Evolutionary conservation across 345 rosid species (phyloP).

Genomic region (Salix brachista): DNA sequence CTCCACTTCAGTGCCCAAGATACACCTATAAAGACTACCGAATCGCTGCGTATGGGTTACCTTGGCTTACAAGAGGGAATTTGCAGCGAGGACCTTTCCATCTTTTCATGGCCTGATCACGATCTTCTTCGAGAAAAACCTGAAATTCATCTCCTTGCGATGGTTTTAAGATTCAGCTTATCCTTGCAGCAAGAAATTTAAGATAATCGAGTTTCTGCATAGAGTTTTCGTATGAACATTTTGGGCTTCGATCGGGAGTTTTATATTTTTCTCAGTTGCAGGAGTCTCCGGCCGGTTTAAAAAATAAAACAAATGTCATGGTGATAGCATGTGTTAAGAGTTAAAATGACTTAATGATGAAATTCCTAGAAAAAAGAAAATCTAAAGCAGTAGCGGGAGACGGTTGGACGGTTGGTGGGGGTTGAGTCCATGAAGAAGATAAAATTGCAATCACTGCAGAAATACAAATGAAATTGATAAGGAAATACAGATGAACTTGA

Average conservation of each 20-base stretch:
- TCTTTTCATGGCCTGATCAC: constrained; percentile 45
- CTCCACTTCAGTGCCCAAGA: constrained; percentile 66
- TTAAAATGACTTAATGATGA: too few species aligned
- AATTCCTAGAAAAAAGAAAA: too few species aligned
- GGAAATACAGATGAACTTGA: background rate
- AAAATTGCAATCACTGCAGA: background rate
- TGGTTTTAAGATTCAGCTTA: background rate
- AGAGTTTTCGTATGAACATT: background rate
- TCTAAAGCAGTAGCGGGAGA: too few species aligned
- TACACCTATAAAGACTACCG: constrained; percentile 47
- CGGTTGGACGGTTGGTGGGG: background rate
- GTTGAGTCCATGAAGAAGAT: background rate
- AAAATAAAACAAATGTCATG: too few species aligned
- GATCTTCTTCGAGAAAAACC: background rate
- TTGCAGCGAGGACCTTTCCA: constrained; percentile 39
- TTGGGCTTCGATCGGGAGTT: too few species aligned
- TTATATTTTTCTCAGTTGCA: too few species aligned
- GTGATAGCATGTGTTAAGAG: too few species aligned
- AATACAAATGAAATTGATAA: too few species aligned
- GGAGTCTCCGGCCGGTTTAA: too few species aligned
- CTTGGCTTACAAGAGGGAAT: constrained; percentile 42
- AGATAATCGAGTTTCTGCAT: background rate
- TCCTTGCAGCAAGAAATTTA: background rate
- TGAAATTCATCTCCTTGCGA: background rate
- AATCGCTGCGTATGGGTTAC: constrained; percentile 49